phyloP scores from a whole-genome alignment of 2,329 filamentous ascomycete genomes.

The Didymella keratinophila region DNA sequence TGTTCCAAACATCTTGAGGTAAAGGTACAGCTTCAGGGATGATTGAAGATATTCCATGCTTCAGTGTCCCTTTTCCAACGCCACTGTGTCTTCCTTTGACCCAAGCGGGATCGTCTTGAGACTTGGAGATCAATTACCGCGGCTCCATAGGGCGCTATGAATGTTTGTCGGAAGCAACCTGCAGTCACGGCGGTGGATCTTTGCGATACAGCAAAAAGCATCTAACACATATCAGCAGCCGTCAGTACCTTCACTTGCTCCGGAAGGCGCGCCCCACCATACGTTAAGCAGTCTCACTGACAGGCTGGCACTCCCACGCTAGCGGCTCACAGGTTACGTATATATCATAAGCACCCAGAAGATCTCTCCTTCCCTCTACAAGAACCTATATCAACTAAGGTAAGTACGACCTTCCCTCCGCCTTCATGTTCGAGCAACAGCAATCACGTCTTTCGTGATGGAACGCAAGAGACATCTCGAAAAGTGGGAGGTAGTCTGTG shows the following conservation, averaged over 20 bases:
- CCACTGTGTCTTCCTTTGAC: neutral
- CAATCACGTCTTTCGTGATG: neutral
- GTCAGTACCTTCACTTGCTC: conserved; percentile 12
- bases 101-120: neutral
- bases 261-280: neutral
- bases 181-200: neutral
- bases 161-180: no score
- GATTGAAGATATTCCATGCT: neutral
- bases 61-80: neutral
- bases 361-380: neutral
- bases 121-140: neutral
- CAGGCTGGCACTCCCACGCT: neutral
- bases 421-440: neutral
- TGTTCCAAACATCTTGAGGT: neutral
- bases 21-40: neutral
- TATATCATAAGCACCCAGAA: neutral
- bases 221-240: neutral
- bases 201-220: neutral
- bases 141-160: no score
- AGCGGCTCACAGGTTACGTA: neutral
- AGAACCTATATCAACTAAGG: neutral
- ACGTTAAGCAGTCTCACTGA: neutral
- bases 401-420: neutral
- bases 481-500: no score
- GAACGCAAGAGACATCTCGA: neutral